Evolutionary conservation across 2,329 filamentous ascomycete genomes (phyloP), one percentile per base, ranked within the genome.

Genomic region (Daldinia sp.): DNA sequence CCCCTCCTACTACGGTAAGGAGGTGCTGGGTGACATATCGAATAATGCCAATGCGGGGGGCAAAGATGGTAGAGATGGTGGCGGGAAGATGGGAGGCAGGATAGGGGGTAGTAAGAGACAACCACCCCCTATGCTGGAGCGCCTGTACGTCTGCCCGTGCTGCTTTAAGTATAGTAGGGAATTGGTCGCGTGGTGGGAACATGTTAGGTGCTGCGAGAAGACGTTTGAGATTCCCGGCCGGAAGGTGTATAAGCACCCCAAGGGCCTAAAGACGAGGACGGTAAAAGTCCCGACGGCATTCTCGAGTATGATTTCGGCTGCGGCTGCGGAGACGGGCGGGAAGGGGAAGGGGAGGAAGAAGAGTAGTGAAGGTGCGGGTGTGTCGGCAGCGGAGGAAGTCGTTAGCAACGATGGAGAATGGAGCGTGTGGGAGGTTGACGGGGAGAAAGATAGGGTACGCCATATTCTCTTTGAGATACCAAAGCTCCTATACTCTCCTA

Each of bases 351-450:
- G 75, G 15, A 70, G 73, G 19, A 73, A 66, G 27, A 68, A 71
- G 43, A 64, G 55, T 6, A 56, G 61, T 37, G 63, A 66, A 23
- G 27, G 54, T 39, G 73, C 76, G 2, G 75, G 71, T 23, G 70
- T 21, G 13, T 25, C 43, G 27, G 76, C 76, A n/a, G 11, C 10
- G 19, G 77, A 83, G 60, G 78, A 81, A 58, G 71, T 79, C n/a
- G 76, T 82, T 3, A 75, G 78, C 30, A 80, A 90, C 50, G 84
- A 91, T 67, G 90, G 89, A 49, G 89, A 90, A 70, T 96, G 94
- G 83, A 90, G 91, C 63, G 88, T 99, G 7, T 95, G 93, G 86
- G 92, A 97, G 77, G 88, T 98, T 6, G 95, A 99, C 74, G 95
- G 95, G 17, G 93, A 94, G 74, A 87, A 90, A 69, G 86, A 97